Evolutionary conservation across 164 flowering plant species (phyloP).

Genomic region (Euptelea pleiosperma): DNA sequence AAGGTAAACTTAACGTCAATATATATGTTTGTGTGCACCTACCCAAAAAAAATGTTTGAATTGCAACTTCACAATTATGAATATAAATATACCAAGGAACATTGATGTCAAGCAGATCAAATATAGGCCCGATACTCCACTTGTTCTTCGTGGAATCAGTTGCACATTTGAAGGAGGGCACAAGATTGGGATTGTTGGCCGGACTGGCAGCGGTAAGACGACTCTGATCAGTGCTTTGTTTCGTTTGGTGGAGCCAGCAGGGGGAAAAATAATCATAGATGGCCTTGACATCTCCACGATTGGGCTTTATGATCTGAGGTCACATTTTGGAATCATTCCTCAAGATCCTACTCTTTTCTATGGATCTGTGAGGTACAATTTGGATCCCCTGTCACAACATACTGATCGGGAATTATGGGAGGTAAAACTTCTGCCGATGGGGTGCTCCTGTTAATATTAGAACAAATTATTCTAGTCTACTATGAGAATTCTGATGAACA

Average conservation of each 20-base stretch:
- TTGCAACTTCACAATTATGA: background rate
- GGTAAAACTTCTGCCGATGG: conserved; percentile 28
- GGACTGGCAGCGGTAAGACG: conserved; percentile 84
- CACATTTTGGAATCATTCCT: conserved; percentile 63
- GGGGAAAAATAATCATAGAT: conserved; percentile 55
- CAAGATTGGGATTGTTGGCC: conserved; percentile 77
- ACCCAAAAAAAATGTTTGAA: background rate
- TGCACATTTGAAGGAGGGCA: conserved; percentile 65
- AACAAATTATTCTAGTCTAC: background rate
- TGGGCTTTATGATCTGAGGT: conserved; percentile 75
- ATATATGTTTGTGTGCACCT: background rate
- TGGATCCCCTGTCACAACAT: conserved; percentile 57
- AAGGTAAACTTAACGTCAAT: too few species aligned
- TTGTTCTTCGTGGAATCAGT: conserved; percentile 68
- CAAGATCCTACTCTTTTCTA: conserved; percentile 70
- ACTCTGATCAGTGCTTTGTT: conserved; percentile 67
- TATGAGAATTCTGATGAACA: background rate
- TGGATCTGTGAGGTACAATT: conserved; percentile 62
- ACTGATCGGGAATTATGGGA: conserved; percentile 65
- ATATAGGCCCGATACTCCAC: conserved; percentile 55
- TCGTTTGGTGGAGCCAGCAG: conserved; percentile 70
- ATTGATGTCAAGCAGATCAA: conserved; percentile 44
- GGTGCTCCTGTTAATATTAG: background rate
- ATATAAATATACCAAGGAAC: background rate
- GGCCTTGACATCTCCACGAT: conserved; percentile 50